These are phyloP conservation scores for Yamadazyma laniorum DNA, from an alignment of 805 yeast genomes.

Conservation along the genomic window DNA sequence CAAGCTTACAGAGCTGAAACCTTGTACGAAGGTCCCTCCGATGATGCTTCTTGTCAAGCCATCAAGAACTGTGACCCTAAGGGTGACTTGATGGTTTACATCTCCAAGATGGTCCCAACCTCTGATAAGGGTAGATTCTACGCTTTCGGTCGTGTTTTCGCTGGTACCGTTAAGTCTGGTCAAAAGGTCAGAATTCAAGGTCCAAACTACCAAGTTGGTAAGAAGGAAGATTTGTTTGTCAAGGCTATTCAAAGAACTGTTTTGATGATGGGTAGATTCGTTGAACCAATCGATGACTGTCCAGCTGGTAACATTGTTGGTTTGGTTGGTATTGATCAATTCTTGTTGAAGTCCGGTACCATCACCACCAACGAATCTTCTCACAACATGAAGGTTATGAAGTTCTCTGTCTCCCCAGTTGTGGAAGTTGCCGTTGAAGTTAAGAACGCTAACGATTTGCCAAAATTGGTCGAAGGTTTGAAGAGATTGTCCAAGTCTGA, in stretches of 20 bases:
- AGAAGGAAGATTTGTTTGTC: conserved; percentile 94
- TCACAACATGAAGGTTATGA: conserved; percentile 99
- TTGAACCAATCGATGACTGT: conserved; percentile 97
- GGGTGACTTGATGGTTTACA: conserved; percentile 98
- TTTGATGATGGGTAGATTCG: conserved; percentile 98
- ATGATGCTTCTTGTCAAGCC: conserved; percentile 85
- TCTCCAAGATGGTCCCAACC: conserved; percentile 99
- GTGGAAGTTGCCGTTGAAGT: conserved; percentile 99
- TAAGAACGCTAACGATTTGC: conserved; percentile 98
- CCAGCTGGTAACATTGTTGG: conserved; percentile 99
- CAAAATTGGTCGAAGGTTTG: conserved; percentile 99
- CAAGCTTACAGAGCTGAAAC: conserved; percentile 99
- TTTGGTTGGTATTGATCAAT: conserved; percentile 99
- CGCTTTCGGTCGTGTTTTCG: conserved; percentile 99
- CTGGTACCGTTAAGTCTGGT: conserved; percentile 99
- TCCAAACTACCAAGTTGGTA: conserved; percentile 98
- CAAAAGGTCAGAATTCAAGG: conserved; percentile 99
- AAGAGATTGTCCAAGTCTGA: conserved; percentile 99
- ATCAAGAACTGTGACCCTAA: conserved; percentile 98
- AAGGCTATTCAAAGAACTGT: conserved; percentile 99
- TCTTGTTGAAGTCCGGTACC: conserved; percentile 99
- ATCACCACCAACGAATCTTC: conserved; percentile 94
- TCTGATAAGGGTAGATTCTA: conserved; percentile 99
- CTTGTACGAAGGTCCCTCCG: conserved; percentile 97
- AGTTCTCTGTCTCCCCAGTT: conserved; percentile 99